phyloP scores from a whole-genome alignment of 2,329 filamentous ascomycete species.

The Ophioceras dolichostomum region DNA sequence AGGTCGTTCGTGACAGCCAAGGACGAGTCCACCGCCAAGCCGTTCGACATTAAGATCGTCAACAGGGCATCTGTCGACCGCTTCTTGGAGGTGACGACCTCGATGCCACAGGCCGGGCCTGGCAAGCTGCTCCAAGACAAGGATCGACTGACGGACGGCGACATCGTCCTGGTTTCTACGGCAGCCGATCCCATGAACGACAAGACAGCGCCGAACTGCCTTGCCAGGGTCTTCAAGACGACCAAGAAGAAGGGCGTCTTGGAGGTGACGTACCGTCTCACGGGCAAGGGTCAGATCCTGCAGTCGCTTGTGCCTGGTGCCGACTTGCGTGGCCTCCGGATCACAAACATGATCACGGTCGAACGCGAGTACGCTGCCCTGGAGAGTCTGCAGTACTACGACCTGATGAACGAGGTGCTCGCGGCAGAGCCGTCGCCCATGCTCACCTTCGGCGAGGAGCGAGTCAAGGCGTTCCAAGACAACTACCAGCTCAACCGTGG shows the following conservation, averaged over 20 bases:
- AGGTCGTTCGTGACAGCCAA: slow-evolving; percentile 82
- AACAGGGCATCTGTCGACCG: slow-evolving; percentile 85
- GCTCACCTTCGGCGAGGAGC: slow-evolving; percentile 65
- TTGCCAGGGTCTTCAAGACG: slow-evolving; percentile 72
- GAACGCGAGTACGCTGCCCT: slow-evolving; percentile 92
- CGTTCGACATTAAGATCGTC: slow-evolving; percentile 78
- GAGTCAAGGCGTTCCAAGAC: slow-evolving; percentile 53
- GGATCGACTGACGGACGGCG: slow-evolving; percentile 56
- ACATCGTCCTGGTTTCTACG: slow-evolving; percentile 78
- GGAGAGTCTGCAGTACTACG: slow-evolving; percentile 86
- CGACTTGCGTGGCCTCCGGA: slow-evolving; percentile 63
- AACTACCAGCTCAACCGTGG: slow-evolving; percentile 80
- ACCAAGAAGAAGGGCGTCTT: slow-evolving; percentile 69
- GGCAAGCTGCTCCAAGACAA: slow-evolving; percentile 43
- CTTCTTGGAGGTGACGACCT: slow-evolving; percentile 83
- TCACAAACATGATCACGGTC: slow-evolving; percentile 87
- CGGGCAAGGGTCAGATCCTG: slow-evolving; percentile 45
- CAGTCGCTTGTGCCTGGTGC: slow-evolving; percentile 55
- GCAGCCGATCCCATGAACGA: slow-evolving; percentile 57
- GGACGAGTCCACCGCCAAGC: slow-evolving; percentile 68
- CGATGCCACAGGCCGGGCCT: slow-evolving; percentile 57
- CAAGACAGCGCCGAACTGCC: slow-evolving; percentile 59
- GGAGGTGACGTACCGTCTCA: slow-evolving; percentile 78
- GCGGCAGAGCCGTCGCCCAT: slow-evolving; percentile 83
- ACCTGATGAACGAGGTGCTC: slow-evolving; percentile 80